These are phyloP conservation scores for Lunularia cruciata DNA, from an alignment of 225 moss, liverwort and hornwort genomes.

Conservation along the genomic window DNA sequence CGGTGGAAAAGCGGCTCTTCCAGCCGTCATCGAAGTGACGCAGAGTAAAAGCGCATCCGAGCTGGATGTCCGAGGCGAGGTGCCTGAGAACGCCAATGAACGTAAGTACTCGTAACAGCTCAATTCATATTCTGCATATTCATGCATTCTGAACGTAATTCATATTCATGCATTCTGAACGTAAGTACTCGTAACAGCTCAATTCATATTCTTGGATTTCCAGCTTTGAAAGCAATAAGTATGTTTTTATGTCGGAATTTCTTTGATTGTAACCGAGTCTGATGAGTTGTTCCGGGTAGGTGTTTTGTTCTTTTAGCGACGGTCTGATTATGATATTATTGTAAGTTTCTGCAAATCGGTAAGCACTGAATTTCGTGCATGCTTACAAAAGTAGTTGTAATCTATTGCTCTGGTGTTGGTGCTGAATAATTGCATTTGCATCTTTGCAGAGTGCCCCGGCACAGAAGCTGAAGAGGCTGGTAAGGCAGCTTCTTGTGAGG, in stretches of 20 bases:
- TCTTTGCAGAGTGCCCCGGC: conserved; percentile 77
- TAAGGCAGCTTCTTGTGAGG: conserved; percentile 83
- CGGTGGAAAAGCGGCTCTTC: too few species aligned
- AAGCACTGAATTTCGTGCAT: background rate
- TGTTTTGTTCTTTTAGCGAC: background rate
- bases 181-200: conserved; percentile 34
- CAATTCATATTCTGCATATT: background rate
- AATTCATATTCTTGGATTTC: background rate
- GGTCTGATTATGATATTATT: too few species aligned
- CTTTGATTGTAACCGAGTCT: too few species aligned
- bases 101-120: conserved; percentile 39
- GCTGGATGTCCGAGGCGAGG: conserved; percentile 47
- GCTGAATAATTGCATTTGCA: background rate
- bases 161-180: too few species aligned
- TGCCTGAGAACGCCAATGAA: conserved; percentile 85
- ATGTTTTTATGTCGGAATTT: too few species aligned
- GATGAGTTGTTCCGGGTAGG: too few species aligned
- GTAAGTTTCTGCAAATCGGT: too few species aligned
- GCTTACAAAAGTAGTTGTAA: background rate
- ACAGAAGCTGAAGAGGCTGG: conserved; percentile 92
- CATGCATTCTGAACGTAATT: too few species aligned
- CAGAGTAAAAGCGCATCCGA: conserved; percentile 34
- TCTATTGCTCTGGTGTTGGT: background rate
- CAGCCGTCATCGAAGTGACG: conserved; percentile 2
- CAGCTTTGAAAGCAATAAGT: too few species aligned